Percentiles rank a stretch among this genome's conserved stretches.
Conservation (phyloP, 2,329 filamentous ascomycete species). For the Apiospora arundinis region DNA sequence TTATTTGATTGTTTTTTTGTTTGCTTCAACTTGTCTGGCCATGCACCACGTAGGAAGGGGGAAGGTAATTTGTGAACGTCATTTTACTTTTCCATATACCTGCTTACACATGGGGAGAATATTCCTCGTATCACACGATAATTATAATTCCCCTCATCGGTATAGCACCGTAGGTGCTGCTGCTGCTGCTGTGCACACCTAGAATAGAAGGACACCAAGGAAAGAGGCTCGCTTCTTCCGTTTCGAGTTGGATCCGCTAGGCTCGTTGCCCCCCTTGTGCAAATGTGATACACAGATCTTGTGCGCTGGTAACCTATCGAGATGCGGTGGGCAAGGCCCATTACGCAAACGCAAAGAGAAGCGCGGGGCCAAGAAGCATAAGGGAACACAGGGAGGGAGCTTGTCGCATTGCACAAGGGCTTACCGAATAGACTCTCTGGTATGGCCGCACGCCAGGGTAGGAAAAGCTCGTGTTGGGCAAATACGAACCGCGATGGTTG, state of each 20-base stretch:
- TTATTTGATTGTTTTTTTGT: background rate
- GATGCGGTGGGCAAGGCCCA: conserved; percentile 14
- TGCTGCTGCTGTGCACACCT: background rate
- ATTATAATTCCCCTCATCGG: background rate
- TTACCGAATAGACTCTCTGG: background rate
- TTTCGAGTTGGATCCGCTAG: conserved; percentile 17
- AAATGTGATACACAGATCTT: conserved; percentile 21
- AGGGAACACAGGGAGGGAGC: conserved; percentile 15
- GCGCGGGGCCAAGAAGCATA: conserved; percentile 6
- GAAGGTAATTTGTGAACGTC: background rate
- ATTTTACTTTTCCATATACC: conserved; percentile 2
- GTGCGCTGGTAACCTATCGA: conserved; percentile 19
- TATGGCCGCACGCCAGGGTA: conserved; percentile 13
- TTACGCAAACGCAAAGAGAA: background rate
- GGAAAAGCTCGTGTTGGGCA: conserved; percentile 2
- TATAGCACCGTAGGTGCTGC: background rate
- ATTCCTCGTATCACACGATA: background rate
- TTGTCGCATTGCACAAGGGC: background rate
- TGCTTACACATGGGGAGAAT: background rate
- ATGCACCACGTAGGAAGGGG: background rate
- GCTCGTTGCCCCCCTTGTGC: conserved; percentile 4
- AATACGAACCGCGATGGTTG: conserved; percentile 8
- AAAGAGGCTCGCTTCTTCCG: conserved; percentile 20
- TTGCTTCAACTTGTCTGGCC: background rate
- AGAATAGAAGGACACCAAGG: background rate